Evolutionary conservation across 495 filamentous ascomycete species (phyloP), one percentile per base, ranked within the genome.

Genomic region (Penicillium malachiteum): DNA sequence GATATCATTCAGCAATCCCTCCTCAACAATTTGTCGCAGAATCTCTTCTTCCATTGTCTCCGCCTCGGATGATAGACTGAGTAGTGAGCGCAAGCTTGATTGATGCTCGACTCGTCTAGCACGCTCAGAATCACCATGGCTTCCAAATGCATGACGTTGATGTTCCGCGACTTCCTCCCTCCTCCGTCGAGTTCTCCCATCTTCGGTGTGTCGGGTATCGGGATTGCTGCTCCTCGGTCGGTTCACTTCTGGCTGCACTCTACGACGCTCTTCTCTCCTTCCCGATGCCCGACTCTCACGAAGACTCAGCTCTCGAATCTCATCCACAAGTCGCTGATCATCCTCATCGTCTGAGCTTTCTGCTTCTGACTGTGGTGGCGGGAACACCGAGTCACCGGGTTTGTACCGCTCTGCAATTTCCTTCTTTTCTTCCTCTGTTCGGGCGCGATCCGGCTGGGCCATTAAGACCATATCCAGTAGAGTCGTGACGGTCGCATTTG

Each of bases 21-120:
- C 91, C 60, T 93, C 90, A 57, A 91, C 82, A 47, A 96, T 96
- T 69, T 94, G 89, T 38, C 88, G 79, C 57, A 93, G 75, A 56
- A 96, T 96, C 66, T 94, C 91, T 63, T 93, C 90, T 67, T 95
- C 86, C 64, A 94, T 80, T 52, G 91, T 90, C 63, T 88, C 88
- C n/a, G 87, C 67, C 58, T 91, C 88, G 0, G 63, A 60, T 0
- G 87, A 88, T 11, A 84, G 73, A 58, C 87, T 90, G 52, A 96
- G 78, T 58, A 96, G 63, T n/a, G 87, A 93, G 52, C 92, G 78
- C 59, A 96, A 75, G 56, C 90, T 94, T 0, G 87, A 84, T 71
- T 96, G 92, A 59, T 96, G 92, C 66, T 90, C 89, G 46, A 96
- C 76, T 38, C 83, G 86, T 53, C 87, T 60, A 35, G 60, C 54